Evolutionary conservation across 1,139 yeast genomes (phyloP).

Genomic region (Diutina ranongensis): DNA sequence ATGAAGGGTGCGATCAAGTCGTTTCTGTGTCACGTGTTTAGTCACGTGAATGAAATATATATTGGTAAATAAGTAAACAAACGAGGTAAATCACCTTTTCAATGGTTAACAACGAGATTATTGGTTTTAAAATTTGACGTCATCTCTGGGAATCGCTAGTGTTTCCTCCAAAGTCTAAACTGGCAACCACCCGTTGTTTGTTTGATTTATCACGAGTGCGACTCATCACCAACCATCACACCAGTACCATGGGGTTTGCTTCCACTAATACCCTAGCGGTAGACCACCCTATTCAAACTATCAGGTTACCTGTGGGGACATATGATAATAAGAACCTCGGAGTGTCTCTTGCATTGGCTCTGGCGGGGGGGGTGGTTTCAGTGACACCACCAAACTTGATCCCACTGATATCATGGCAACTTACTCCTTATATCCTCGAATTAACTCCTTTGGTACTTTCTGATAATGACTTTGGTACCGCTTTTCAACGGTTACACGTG

Average conservation of each 20-base stretch:
- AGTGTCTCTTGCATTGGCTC: background rate
- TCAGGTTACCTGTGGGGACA: conserved; percentile 1
- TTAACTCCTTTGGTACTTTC: conserved; percentile 23
- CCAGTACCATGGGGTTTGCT: background rate
- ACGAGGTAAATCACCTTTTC: too few relatives aligned
- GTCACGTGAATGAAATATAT: too few relatives aligned
- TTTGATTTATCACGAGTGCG: background rate
- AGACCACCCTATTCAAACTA: background rate
- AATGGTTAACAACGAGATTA: background rate
- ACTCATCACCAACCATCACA: background rate
- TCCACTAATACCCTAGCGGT: conserved; percentile 1
- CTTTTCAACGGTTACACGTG: conserved; percentile 11
- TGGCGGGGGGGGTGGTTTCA: conserved; percentile 1
- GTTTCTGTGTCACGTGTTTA: background rate
- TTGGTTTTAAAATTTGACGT: too few relatives aligned
- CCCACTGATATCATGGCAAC: background rate
- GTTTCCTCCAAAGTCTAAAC: too few relatives aligned
- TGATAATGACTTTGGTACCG: background rate
- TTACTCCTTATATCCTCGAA: conserved; percentile 10
- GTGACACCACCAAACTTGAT: background rate
- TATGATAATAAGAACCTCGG: background rate
- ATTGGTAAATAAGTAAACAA: too few relatives aligned
- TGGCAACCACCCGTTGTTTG: too few relatives aligned
- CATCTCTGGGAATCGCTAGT: too few relatives aligned
- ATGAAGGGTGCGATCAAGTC: background rate